These are phyloP conservation scores for Neonectria punicea DNA, from an alignment of 2,329 filamentous ascomycete species.

Conservation along the genomic window DNA sequence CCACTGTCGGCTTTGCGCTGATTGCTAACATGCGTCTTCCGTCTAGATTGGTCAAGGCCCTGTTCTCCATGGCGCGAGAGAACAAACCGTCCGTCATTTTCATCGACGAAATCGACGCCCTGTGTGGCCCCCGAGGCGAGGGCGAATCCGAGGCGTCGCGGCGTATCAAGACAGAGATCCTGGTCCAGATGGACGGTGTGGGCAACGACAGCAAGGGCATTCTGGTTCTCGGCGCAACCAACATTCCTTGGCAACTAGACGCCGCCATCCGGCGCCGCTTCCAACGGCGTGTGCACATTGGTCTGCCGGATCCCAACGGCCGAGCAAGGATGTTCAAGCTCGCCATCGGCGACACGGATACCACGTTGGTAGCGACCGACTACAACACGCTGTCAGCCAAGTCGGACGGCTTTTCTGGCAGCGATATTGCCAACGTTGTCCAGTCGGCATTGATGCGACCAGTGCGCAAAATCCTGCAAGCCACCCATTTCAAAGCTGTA, in stretches of 20 bases:
- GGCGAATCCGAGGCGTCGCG: conserved; percentile 97
- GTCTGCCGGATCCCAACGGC: conserved; percentile 85
- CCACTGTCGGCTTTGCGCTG: conserved; percentile 1
- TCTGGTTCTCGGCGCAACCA: conserved; percentile 93
- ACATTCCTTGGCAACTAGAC: conserved; percentile 98
- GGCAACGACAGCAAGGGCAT: conserved; percentile 95
- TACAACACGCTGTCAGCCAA: conserved; percentile 82
- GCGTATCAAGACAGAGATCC: conserved; percentile 97
- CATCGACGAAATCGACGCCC: conserved; percentile 96
- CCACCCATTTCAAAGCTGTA: conserved; percentile 97
- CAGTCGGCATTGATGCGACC: conserved; percentile 98
- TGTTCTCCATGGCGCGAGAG: conserved; percentile 98
- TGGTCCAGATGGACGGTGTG: conserved; percentile 99
- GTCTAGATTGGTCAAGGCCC: conserved; percentile 86
- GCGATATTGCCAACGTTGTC: conserved; percentile 94
- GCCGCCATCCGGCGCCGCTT: conserved; percentile 95
- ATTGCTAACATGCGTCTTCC: conserved; percentile 33
- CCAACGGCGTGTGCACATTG: conserved; percentile 95
- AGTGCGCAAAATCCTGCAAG: conserved; percentile 94
- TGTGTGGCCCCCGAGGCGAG: conserved; percentile 91
- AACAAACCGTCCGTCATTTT: conserved; percentile 99
- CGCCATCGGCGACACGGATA: conserved; percentile 91
- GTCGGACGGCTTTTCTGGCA: conserved; percentile 94
- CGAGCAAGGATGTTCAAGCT: conserved; percentile 96
- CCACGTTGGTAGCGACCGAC: conserved; percentile 80